Evolutionary conservation across 805 yeast species (phyloP).

Genomic region (Cyberlindnera amylophila): DNA sequence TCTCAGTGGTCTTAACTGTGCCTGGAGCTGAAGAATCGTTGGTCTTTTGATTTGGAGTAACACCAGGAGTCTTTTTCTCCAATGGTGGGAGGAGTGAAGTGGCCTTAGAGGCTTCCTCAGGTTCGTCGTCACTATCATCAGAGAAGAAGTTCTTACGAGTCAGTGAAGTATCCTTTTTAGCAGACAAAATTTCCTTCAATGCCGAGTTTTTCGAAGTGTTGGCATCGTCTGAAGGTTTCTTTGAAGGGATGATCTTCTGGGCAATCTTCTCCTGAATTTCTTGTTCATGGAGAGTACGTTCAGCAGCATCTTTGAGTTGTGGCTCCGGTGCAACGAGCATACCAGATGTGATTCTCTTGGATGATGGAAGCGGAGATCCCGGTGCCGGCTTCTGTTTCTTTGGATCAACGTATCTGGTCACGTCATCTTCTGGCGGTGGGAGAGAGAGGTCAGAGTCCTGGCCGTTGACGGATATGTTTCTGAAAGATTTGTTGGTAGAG

Average conservation of each 20-base stretch:
- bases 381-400: slow-evolving; percentile 19
- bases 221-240: slow-evolving; percentile 10
- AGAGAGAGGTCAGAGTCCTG: slow-evolving; percentile 33
- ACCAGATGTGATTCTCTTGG: slow-evolving; percentile 40
- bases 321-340: slow-evolving; percentile 43
- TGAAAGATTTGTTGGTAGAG: slow-evolving; percentile 15
- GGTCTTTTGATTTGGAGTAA: background rate
- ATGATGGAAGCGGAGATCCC: slow-evolving; percentile 24
- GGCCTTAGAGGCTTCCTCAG: background rate
- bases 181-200: slow-evolving; percentile 5
- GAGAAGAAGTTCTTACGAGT: slow-evolving; percentile 14
- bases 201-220: slow-evolving; percentile 2
- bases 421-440: slow-evolving; percentile 27
- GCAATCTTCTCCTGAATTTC: slow-evolving; percentile 28
- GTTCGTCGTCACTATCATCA: slow-evolving; percentile 6
- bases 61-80: too few species aligned
- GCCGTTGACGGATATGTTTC: slow-evolving; percentile 25
- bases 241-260: slow-evolving; percentile 22
- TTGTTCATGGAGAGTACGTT: slow-evolving; percentile 36
- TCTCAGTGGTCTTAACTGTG: background rate
- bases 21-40: background rate
- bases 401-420: slow-evolving; percentile 22
- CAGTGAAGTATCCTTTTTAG: slow-evolving; percentile 1
- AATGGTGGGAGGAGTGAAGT: too few species aligned
- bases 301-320: slow-evolving; percentile 37